Percentiles rank a stretch among this genome's conserved stretches.
These are phyloP conservation scores for Tephrocybe sp. DNA, from an alignment of 768 basidiomycete genomes.

Conservation along the genomic window DNA sequence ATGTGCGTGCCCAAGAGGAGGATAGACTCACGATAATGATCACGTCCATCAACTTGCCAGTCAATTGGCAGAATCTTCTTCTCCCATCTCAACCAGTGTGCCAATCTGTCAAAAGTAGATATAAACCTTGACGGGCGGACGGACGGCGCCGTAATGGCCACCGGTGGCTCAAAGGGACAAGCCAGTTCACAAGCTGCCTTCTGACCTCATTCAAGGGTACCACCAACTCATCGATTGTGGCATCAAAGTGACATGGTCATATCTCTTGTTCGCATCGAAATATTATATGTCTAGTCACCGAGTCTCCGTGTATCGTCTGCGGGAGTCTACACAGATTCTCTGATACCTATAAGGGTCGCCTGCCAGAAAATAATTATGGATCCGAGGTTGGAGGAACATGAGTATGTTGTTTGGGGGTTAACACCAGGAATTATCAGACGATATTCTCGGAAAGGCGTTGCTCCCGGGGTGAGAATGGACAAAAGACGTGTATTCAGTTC, in stretches of 20 bases:
- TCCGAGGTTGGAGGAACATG: slow-evolving; percentile 18
- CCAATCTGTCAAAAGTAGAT: slow-evolving; percentile 11
- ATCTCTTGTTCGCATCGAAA: not conserved
- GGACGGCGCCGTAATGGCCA: slow-evolving; percentile 8
- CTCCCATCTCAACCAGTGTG: slow-evolving; percentile 8
- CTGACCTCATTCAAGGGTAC: not conserved
- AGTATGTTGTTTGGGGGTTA: not conserved
- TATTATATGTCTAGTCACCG: not conserved
- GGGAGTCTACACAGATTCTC: slow-evolving; percentile 1
- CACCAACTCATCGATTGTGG: not conserved
- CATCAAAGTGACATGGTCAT: not conserved
- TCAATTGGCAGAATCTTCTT: slow-evolving; percentile 13
- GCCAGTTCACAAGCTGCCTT: slow-evolving; percentile 7
- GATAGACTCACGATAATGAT: slow-evolving; percentile 5
- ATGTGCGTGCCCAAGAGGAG: slow-evolving; percentile 5
- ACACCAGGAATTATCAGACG: slow-evolving; percentile 1
- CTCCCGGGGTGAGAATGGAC: not conserved
- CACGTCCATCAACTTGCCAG: slow-evolving; percentile 8
- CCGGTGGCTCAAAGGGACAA: slow-evolving; percentile 9
- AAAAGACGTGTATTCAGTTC: not conserved
- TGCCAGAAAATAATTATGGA: slow-evolving; percentile 3
- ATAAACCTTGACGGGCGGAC: slow-evolving; percentile 11
- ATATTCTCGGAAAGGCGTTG: slow-evolving; percentile 10
- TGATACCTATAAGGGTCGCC: slow-evolving; percentile 1
- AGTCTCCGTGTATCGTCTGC: slow-evolving; percentile 2